Percentiles rank a stretch among this genome's conserved stretches.
Evolutionary conservation across 2,329 filamentous ascomycete genomes (phyloP).

Genomic region (Alternaria atra): DNA sequence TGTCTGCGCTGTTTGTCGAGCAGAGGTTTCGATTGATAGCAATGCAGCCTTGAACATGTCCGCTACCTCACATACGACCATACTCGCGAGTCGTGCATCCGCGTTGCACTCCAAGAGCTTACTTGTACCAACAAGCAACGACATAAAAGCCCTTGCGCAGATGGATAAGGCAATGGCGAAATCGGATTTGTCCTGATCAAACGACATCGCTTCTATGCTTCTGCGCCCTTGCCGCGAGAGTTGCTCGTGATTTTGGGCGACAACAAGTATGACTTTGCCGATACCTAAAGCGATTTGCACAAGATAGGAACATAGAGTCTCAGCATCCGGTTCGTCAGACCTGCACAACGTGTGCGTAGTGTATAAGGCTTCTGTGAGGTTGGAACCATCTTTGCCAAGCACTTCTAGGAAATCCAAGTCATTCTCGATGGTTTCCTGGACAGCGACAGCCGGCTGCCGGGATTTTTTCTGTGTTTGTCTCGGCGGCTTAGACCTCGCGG

Average conservation of each 20-base stretch:
- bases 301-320: slow-evolving; percentile 38
- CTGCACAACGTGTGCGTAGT: slow-evolving; percentile 40
- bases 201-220: slow-evolving; percentile 14
- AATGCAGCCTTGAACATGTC: slow-evolving; percentile 52
- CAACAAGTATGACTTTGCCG: slow-evolving; percentile 32
- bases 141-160: slow-evolving; percentile 44
- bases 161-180: slow-evolving; percentile 38
- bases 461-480: slow-evolving; percentile 17
- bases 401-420: slow-evolving; percentile 40
- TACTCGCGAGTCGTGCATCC: slow-evolving; percentile 24
- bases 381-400: slow-evolving; percentile 24
- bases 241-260: slow-evolving; percentile 31
- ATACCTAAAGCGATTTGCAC: slow-evolving; percentile 34
- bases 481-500: slow-evolving; percentile 25
- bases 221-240: slow-evolving; percentile 23
- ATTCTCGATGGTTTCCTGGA: slow-evolving; percentile 35
- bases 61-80: slow-evolving; percentile 45
- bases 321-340: slow-evolving; percentile 18
- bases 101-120: slow-evolving; percentile 27
- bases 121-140: slow-evolving; percentile 42
- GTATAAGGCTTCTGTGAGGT: slow-evolving; percentile 41
- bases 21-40: slow-evolving; percentile 39
- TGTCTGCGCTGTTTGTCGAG: slow-evolving; percentile 28
- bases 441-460: slow-evolving; percentile 18
- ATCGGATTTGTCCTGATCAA: slow-evolving; percentile 38